Base-by-base conservation (phyloP, 2,329 filamentous ascomycete species). In the Macrophomina tecta region DNA sequence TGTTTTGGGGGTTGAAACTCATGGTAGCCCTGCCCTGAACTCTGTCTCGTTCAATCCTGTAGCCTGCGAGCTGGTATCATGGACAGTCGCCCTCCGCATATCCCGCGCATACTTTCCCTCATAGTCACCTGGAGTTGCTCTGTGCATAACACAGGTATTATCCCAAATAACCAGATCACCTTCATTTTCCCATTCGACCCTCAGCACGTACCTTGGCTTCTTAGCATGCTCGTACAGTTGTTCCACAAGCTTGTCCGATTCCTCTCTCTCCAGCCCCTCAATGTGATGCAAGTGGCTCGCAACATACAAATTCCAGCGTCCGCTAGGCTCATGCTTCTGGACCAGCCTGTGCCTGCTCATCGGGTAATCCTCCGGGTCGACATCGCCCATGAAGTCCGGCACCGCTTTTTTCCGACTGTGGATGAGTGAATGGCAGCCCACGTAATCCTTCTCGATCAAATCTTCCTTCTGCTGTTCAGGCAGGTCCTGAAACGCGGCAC, bases 161-260 rank as follows among this genome's bases (percentile, higher is more conserved):
- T 89, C 86, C 86, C 87, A 89, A 18, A 86, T 79, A 16, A 88
- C 73, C 66, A 88, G 55, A 71, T 88, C 86, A 0, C 84, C 81
- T 0, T 75, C 71, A 7, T 81, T 72, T 34, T 82, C 69, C 86
- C 85, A 89, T 48, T 77, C 73, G 3, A 87, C 78, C 5, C 76
- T 78, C 7, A 83, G 67, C 0, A 80, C 73, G 69, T 85, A 84
- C 71, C 83, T 82, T 0, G 78, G 73, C 74, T 84, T 81, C 5
- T 80, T 82, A 0, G 79, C 81, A 72, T 86, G 84, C 2, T 71
- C 70, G 46, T 82, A 82, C n/a, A 87, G 74, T n/a, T 68, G 73
- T 12, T 78, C 73, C 3, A 82, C 72, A 30, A 82, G 67, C 28
- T 71, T 69, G 14, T 69, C 68, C 0, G 78, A 82, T 64, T 81